Percentiles rank a stretch among this genome's conserved stretches.
Conservation (phyloP, 345 rosid genomes). For the Moricandia arvensis region DNA sequence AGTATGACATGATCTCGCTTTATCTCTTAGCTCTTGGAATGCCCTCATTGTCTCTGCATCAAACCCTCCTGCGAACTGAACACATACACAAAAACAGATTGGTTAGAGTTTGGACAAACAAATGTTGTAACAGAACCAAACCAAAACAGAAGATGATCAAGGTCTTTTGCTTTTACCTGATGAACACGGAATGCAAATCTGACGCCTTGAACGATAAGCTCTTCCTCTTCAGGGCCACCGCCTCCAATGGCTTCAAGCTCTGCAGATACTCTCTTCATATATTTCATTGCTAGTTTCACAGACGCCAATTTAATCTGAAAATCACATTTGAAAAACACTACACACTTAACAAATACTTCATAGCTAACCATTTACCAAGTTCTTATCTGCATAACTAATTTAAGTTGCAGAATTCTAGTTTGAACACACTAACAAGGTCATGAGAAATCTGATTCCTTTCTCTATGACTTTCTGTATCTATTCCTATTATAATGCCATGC, state of each 20-base stretch:
- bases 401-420: neutral
- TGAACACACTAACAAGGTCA: neutral
- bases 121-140: neutral
- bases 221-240: conserved; percentile 82
- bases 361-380: neutral
- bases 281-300: conserved; percentile 89
- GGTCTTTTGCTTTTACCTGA: conserved; percentile 54
- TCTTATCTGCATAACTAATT: neutral
- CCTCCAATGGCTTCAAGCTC: conserved; percentile 69
- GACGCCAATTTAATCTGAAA: conserved; percentile 84
- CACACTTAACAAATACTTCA: neutral
- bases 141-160: neutral
- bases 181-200: conserved; percentile 96
- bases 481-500: neutral
- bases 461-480: neutral
- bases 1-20: conserved; percentile 70
- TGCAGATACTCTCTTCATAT: conserved; percentile 92
- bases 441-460: conserved; percentile 27
- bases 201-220: conserved; percentile 88
- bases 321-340: neutral
- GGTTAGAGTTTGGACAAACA: neutral
- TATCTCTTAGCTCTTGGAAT: conserved; percentile 90
- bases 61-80: conserved; percentile 95
- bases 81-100: neutral
- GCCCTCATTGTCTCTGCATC: conserved; percentile 95